Evolutionary conservation across 345 rosid genomes (phyloP), one percentile per base, ranked within the genome.

Genomic region (Lepidium didymum): DNA sequence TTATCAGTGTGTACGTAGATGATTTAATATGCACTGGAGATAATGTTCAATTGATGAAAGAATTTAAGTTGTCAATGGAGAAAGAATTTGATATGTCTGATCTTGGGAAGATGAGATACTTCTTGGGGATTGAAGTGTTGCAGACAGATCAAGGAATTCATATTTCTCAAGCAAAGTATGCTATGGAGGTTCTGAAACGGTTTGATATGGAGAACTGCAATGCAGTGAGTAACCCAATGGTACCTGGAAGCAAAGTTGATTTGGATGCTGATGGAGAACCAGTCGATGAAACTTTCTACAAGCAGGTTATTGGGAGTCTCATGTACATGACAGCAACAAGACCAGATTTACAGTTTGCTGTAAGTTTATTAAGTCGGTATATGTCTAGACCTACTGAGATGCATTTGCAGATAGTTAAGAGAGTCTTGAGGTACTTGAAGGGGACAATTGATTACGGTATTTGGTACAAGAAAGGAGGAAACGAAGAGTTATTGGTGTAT

Each of bases 191-290:
- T 10, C 29, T 56, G 1, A 56, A 4, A 1, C 13, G 29, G 0
- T 36, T 56, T 35, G 15, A 37, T 0, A 36, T 36, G 62, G 31
- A 19, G 10, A 18, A 12, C 0, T 18, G 45, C 16, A 56, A 36
- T 7, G 2, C 0, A 2, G 62, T 36, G 0, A 1, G 0, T 0
- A 36, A 21, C 9, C 40, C 58, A 0, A 53, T 31, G 8, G 40
- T 53, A 1, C 58, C 18, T 31, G 58, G 58, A 14, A 38, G 16
- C 6, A 18, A 37, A 1, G 2, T 56, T 0, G 33, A 56, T 1
- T 2, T 36, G 10, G 31, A 56, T 10, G 33, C 36, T 2, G 31
- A 3, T 10, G 33, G 62, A 6, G 45, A 56, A 18, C 0, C 1
- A 3, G 3, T 56, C 0, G 31, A 56, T 56, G 62, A 37, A 6